Evolutionary conservation across 2,329 filamentous ascomycete species (phyloP).

Genomic region (Neofusicoccum kwambonambiense): DNA sequence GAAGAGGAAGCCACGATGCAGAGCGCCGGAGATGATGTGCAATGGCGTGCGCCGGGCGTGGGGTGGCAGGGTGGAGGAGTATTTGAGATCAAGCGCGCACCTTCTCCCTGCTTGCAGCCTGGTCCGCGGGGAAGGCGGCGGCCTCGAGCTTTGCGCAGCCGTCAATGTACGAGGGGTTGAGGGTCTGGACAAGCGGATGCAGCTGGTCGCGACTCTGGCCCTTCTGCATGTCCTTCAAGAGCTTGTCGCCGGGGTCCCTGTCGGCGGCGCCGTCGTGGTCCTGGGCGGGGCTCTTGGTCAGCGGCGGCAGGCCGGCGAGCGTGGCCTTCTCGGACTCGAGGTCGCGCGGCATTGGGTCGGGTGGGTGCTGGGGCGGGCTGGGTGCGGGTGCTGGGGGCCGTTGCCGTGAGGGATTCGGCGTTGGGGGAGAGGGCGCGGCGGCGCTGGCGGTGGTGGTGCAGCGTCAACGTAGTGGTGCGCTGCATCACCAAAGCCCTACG

Average conservation of each 20-base stretch:
- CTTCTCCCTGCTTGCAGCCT: conserved; percentile 61
- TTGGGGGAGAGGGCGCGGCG: not conserved
- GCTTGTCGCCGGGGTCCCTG: conserved; percentile 19
- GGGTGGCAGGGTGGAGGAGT: not conserved
- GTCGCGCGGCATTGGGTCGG: conserved; percentile 43
- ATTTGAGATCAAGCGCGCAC: conserved; percentile 34
- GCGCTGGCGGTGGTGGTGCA: not conserved
- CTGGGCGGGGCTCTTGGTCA: conserved; percentile 29
- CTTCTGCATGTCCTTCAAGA: conserved; percentile 24
- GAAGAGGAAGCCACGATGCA: not conserved
- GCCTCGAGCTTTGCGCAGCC: conserved; percentile 60
- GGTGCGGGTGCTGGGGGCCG: not conserved
- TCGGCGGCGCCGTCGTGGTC: conserved; percentile 7
- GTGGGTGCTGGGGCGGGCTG: not conserved
- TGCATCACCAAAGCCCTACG: conserved; percentile 7
- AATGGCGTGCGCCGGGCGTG: not conserved
- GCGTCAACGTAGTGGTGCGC: not conserved
- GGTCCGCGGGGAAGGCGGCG: conserved; percentile 56
- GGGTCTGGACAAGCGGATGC: conserved; percentile 70
- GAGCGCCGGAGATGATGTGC: not conserved
- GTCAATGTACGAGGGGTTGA: conserved; percentile 66
- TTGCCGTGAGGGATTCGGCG: not conserved
- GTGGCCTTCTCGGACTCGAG: conserved; percentile 38
- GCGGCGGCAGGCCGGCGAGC: conserved; percentile 36
- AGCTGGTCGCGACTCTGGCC: conserved; percentile 55